phyloP scores from a whole-genome alignment of 2,329 filamentous ascomycete genomes.

The Neonectria punicea region DNA sequence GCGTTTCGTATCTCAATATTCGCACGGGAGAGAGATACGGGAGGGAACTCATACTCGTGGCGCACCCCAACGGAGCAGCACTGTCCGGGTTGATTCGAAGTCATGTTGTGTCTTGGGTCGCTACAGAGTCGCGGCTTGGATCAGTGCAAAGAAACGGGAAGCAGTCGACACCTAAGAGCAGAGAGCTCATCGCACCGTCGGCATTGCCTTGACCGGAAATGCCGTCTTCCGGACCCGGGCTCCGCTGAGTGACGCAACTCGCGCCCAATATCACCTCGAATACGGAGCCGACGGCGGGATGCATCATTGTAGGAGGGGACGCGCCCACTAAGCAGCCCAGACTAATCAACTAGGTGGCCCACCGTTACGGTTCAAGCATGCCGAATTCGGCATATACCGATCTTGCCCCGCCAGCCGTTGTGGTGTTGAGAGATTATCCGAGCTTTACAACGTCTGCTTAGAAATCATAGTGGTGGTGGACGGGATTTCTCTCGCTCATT shows the following conservation, averaged over 20 bases:
- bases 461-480: slow-evolving; percentile 18
- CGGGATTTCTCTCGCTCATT: slow-evolving; percentile 10
- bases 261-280: slow-evolving; percentile 14
- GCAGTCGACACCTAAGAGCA: neutral
- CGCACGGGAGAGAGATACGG: neutral
- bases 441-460: slow-evolving; percentile 13
- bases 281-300: slow-evolving; percentile 8
- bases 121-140: neutral
- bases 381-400: slow-evolving; percentile 1
- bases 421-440: neutral
- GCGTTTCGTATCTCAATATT: neutral
- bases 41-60: slow-evolving; percentile 59
- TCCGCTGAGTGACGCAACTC: slow-evolving; percentile 36
- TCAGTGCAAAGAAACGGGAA: neutral
- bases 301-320: neutral
- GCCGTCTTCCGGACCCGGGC: slow-evolving; percentile 18
- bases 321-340: neutral
- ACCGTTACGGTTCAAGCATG: neutral
- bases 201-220: slow-evolving; percentile 19
- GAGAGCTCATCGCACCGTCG: neutral
- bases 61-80: slow-evolving; percentile 65
- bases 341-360: neutral
- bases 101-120: slow-evolving; percentile 52
- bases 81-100: slow-evolving; percentile 61
- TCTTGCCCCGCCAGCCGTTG: slow-evolving; percentile 19